Base-by-base conservation (phyloP, 2,329 filamentous ascomycete species). In the Alternaria alternata region DNA sequence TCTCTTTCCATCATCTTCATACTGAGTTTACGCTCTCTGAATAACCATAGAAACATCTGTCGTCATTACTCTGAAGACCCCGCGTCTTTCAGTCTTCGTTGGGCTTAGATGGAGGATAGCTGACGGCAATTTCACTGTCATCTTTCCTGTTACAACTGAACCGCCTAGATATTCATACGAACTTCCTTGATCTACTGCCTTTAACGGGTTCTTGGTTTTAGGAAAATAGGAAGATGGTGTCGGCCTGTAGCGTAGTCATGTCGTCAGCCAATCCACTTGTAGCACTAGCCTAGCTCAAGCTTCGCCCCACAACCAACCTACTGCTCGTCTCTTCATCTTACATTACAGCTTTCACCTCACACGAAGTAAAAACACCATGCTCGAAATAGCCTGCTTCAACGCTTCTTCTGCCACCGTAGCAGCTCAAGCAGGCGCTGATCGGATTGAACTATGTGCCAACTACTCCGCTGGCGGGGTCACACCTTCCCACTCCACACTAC, bases 381-480 rank as follows among this genome's bases (percentile, higher is more conserved):
- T 83, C 14, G 84, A 86, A 72, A 81, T 86, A 44, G 83, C 83
- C 11, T 83, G 80, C 62, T 86, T 86, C 74, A 81, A 75, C 46
- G 43, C 67, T 7, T 14, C 68, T 7, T 85, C 83, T 0, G 83
- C 82, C 2, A 56, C 82, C 4, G 57, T 74, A 16, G 84, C 85
- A 9, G 73, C 73, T 7, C 39, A 63, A 3, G 69, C 75, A 26
- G 83, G 83, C 9, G 84, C 84, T 4, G 75, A 83, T 65, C 79
- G 85, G 0, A 82, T 87, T 52, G 85, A 87, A 70, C 81, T 86
- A 6, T 84, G 83, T 65, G 73, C 76, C 22, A 62, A 79, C 24
- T 78, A 79, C 49, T 54, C 71, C 5, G 67, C 72, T 14, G 83
- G 81, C 55, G 82, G 83, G 7, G 75, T 79, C 16, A 83, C 84